A percentile compares a stretch with the other conserved stretches of the same genome.
These are phyloP conservation scores for Sporothrix humicola DNA, from an alignment of 2,329 filamentous ascomycete species.

Conservation along the genomic window DNA sequence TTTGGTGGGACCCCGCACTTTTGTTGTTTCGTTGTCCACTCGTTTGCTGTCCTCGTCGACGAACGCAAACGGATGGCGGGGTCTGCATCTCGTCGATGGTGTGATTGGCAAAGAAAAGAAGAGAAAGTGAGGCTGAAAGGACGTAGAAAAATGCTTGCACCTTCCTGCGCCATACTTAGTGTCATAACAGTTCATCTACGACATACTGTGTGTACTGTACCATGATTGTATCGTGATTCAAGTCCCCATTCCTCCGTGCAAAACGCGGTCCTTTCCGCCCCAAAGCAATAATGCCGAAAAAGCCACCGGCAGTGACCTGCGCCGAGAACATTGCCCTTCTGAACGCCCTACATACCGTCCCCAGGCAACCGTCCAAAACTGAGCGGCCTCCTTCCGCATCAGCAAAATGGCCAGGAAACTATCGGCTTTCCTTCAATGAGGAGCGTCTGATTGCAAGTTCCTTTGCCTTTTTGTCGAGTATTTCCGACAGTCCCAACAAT, in stretches of 20 bases:
- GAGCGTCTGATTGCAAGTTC: constrained; percentile 11
- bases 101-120: background rate
- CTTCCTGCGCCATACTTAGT: background rate
- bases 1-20: background rate
- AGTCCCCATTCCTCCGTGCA: background rate
- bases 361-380: background rate
- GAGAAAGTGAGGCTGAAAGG: background rate
- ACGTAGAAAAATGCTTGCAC: background rate
- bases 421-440: constrained; percentile 20
- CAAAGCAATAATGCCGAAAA: background rate
- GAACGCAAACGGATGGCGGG: background rate
- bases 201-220: background rate
- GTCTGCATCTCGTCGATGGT: background rate
- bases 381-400: background rate
- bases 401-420: background rate
- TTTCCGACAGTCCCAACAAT: background rate
- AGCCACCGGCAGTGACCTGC: constrained; percentile 16
- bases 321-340: constrained; percentile 28
- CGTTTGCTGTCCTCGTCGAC: background rate
- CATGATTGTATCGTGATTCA: background rate
- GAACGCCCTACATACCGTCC: background rate
- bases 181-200: background rate
- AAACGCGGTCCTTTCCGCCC: background rate
- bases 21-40: background rate
- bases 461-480: background rate